Evolutionary conservation across 371 early-diverging fungal genomes (phyloP).

Genomic region (Apophysomyces sp.): DNA sequence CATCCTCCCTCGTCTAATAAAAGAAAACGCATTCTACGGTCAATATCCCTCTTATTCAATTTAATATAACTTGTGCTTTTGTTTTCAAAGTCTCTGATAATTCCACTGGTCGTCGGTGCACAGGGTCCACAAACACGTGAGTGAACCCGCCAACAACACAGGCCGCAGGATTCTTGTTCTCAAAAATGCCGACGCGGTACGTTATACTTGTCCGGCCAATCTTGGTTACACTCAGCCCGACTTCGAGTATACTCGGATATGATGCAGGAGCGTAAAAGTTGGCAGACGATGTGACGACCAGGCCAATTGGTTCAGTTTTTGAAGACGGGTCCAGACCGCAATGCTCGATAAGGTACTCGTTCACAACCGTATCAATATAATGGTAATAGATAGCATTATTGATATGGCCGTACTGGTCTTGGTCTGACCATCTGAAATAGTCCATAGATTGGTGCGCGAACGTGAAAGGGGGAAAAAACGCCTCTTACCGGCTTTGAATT

Average conservation of each 20-base stretch:
- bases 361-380: slow-evolving; percentile 63
- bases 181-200: slow-evolving; percentile 63
- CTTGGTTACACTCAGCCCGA: slow-evolving; percentile 55
- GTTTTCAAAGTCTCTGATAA: slow-evolving; percentile 16
- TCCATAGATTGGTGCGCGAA: background rate
- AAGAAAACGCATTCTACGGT: background rate
- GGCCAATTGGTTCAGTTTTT: slow-evolving; percentile 47
- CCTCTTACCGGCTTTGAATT: slow-evolving; percentile 40
- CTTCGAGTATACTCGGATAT: slow-evolving; percentile 55
- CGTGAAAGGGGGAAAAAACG: slow-evolving; percentile 9
- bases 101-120: slow-evolving; percentile 30
- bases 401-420: slow-evolving; percentile 65
- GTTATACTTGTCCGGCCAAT: slow-evolving; percentile 57
- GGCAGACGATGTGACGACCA: slow-evolving; percentile 55
- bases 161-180: slow-evolving; percentile 32
- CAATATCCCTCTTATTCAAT: background rate
- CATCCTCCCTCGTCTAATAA: too few species aligned
- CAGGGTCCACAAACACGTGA: slow-evolving; percentile 47
- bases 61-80: background rate
- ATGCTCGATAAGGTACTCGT: slow-evolving; percentile 53
- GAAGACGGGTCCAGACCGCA: slow-evolving; percentile 42
- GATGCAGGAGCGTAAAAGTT: slow-evolving; percentile 50
- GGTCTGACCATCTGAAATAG: slow-evolving; percentile 52
- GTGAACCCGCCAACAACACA: slow-evolving; percentile 48
- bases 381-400: slow-evolving; percentile 63